Evolutionary conservation across 1,284 basidiomycete species (phyloP).

Genomic region (Ustilago trichophora): DNA sequence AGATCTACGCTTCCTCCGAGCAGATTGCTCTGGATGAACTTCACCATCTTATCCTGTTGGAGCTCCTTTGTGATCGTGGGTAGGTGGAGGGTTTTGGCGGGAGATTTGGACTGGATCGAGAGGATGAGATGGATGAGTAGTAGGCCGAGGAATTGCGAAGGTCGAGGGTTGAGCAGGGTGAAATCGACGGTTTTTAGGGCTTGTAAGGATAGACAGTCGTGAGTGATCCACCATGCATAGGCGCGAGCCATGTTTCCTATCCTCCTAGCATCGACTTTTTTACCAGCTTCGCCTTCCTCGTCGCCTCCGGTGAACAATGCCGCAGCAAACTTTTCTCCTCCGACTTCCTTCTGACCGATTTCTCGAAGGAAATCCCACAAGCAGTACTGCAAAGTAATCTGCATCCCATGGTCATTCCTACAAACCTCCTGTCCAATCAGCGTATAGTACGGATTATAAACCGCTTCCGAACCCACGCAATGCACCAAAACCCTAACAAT

Average conservation of each 20-base stretch:
- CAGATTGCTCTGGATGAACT: constrained; percentile 33
- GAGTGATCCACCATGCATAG: constrained; percentile 85
- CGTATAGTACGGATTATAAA: constrained; percentile 94
- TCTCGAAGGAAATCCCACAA: constrained; percentile 97
- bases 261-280: constrained; percentile 60
- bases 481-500: constrained; percentile 90
- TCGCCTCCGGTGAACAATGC: constrained; percentile 69
- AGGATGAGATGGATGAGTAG: constrained; percentile 53
- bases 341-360: constrained; percentile 83
- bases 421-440: constrained; percentile 73
- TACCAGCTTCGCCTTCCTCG: constrained; percentile 26
- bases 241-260: constrained; percentile 78
- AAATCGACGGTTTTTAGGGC: constrained; percentile 68
- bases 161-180: constrained; percentile 29
- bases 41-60: constrained; percentile 6
- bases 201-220: constrained; percentile 79
- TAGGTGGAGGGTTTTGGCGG: constrained; percentile 36
- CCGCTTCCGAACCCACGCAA: constrained; percentile 75
- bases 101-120: constrained; percentile 39
- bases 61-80: constrained; percentile 10
- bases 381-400: constrained; percentile 92
- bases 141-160: constrained; percentile 48
- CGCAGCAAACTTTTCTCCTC: constrained; percentile 79
- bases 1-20: constrained; percentile 48
- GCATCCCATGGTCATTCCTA: constrained; percentile 73